Evolutionary conservation across 352 stramenopile species (phyloP).

Genomic region (Globisporangium cederbergense): DNA sequence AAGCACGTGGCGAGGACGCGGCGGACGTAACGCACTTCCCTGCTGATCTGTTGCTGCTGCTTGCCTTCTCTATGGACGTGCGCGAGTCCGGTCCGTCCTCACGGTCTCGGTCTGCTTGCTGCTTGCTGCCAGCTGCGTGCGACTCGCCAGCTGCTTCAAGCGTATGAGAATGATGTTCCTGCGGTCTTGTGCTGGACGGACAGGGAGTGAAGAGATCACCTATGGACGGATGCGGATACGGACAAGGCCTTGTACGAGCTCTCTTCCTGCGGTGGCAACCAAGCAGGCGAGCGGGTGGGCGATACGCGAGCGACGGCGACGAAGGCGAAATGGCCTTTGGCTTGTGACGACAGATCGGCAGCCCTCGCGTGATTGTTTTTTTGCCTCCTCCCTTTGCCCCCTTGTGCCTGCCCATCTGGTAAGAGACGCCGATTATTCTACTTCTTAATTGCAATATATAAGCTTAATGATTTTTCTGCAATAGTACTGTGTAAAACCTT

Average conservation of each 20-base stretch:
- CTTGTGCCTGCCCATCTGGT: conserved; percentile 2
- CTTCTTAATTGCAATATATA: neutral
- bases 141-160: conserved; percentile 4
- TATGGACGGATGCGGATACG: no score
- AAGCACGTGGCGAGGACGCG: neutral
- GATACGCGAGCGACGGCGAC: no score
- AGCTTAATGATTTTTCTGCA: neutral
- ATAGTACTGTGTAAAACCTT: neutral
- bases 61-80: conserved; percentile 5
- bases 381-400: neutral
- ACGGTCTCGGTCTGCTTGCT: neutral
- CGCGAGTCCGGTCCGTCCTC: neutral
- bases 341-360: no score
- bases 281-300: no score
- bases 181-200: no score
- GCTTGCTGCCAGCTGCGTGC: neutral
- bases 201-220: no score
- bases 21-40: neutral
- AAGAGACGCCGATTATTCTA: neutral
- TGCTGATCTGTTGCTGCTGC: neutral
- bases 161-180: neutral
- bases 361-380: no score
- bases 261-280: no score
- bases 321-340: no score
- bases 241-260: no score